Evolutionary conservation across 805 yeast genomes (phyloP).

Genomic region (Helenozyma rhizophorensis): DNA sequence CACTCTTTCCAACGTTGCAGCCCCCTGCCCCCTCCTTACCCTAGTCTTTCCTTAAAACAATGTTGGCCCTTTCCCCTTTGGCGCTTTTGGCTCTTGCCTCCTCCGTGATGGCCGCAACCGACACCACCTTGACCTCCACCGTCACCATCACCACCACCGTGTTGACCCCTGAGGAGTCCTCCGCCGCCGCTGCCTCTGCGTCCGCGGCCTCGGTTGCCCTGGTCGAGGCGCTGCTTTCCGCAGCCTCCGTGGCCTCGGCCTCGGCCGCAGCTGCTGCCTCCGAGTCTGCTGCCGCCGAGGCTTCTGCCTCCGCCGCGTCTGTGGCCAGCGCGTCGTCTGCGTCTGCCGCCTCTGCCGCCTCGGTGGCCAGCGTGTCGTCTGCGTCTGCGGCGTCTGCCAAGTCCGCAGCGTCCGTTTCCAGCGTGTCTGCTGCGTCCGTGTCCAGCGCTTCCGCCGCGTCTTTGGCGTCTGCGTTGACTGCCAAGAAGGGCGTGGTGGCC

Average conservation of each 20-base stretch:
- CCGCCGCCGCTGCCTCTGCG: slow-evolving; percentile 23
- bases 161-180: slow-evolving; percentile 20
- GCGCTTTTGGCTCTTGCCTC: slow-evolving; percentile 7
- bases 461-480: slow-evolving; percentile 9
- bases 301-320: slow-evolving; percentile 14
- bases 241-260: slow-evolving; percentile 2
- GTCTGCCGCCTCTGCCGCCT: slow-evolving; percentile 10
- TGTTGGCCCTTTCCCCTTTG: slow-evolving; percentile 1
- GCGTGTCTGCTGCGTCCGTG: background rate
- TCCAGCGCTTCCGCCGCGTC: slow-evolving; percentile 1
- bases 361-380: slow-evolving; percentile 12
- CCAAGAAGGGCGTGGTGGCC: slow-evolving; percentile 22
- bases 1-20: slow-evolving; percentile 1
- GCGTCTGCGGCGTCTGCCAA: slow-evolving; percentile 1
- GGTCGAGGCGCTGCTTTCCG: slow-evolving; percentile 2
- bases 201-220: slow-evolving; percentile 15
- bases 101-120: slow-evolving; percentile 9
- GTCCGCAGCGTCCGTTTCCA: slow-evolving; percentile 6
- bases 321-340: slow-evolving; percentile 6
- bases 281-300: slow-evolving; percentile 3
- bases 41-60: slow-evolving; percentile 2
- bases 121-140: slow-evolving; percentile 24
- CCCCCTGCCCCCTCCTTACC: slow-evolving; percentile 1
- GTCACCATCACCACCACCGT: slow-evolving; percentile 27
- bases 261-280: slow-evolving; percentile 7